phyloP scores from a whole-genome alignment of 225 moss, liverwort and hornwort species.

The Straminergon stramineum region DNA sequence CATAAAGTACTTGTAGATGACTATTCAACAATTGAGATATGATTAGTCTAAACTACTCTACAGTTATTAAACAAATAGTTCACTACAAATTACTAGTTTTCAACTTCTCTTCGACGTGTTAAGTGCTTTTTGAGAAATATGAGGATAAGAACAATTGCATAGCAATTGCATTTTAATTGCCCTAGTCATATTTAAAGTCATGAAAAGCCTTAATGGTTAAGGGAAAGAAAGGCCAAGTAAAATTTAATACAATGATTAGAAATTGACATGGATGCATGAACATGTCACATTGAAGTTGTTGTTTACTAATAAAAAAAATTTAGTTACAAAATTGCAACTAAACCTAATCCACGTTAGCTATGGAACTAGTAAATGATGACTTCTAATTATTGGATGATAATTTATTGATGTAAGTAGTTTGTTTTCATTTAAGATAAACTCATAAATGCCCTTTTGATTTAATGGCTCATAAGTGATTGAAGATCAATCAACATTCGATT shows the following conservation, averaged over 20 bases:
- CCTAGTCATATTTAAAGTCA: neutral
- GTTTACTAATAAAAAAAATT: neutral
- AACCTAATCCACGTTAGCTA: fast-evolving
- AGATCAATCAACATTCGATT: neutral
- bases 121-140: too few species aligned
- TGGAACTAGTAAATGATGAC: neutral
- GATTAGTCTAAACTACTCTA: too few species aligned
- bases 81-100: neutral
- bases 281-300: fast-evolving
- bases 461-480: neutral
- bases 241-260: neutral
- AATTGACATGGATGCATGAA: neutral
- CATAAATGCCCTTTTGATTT: neutral
- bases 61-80: neutral
- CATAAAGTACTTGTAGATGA: neutral
- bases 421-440: neutral
- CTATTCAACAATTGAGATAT: neutral
- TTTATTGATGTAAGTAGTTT: neutral
- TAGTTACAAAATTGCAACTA: neutral
- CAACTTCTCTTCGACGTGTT: neutral
- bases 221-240: neutral
- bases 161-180: fast-evolving
- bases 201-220: neutral
- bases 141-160: fast-evolving
- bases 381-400: neutral